These are phyloP conservation scores for Chlorophyllum brunneum DNA, from an alignment of 768 basidiomycete genomes.

Conservation along the genomic window DNA sequence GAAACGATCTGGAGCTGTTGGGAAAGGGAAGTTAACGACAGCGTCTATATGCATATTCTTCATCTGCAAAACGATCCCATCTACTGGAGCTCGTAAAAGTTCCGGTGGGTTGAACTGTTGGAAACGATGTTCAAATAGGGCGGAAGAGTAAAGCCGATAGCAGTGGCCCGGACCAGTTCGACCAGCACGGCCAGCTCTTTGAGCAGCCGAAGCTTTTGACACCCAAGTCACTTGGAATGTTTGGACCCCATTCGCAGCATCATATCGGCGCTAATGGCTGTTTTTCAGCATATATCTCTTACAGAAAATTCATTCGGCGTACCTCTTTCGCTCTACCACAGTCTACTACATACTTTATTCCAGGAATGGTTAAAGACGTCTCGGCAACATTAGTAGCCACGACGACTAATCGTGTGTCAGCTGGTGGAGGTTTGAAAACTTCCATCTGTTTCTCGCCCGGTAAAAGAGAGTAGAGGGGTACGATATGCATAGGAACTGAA, in stretches of 20 bases:
- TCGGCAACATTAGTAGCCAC: constrained; percentile 97
- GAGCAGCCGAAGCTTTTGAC: constrained; percentile 91
- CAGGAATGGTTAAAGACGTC: constrained; percentile 95
- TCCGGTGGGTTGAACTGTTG: constrained; percentile 85
- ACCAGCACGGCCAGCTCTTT: constrained; percentile 94
- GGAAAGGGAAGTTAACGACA: constrained; percentile 97
- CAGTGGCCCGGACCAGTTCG: constrained; percentile 98
- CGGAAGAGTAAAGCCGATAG: constrained; percentile 94
- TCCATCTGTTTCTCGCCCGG: constrained; percentile 93
- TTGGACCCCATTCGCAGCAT: constrained; percentile 78
- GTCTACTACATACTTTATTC: constrained; percentile 97
- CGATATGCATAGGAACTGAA: constrained; percentile 87
- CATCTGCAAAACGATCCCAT: constrained; percentile 97
- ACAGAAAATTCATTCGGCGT: constrained; percentile 6
- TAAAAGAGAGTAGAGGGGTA: constrained; percentile 91
- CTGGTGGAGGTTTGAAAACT: constrained; percentile 84
- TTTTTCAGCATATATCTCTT: not conserved
- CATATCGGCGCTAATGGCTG: constrained; percentile 68
- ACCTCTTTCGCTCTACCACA: constrained; percentile 95
- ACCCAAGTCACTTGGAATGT: constrained; percentile 91
- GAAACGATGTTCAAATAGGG: constrained; percentile 91
- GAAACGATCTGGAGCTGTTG: constrained; percentile 84
- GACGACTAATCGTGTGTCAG: constrained; percentile 81
- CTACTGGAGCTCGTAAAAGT: constrained; percentile 93
- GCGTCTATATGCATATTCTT: constrained; percentile 98